Percentiles rank a stretch among this genome's conserved stretches.
Conservation (phyloP, 805 yeast genomes). For the Debaryomyces prosopidis region DNA sequence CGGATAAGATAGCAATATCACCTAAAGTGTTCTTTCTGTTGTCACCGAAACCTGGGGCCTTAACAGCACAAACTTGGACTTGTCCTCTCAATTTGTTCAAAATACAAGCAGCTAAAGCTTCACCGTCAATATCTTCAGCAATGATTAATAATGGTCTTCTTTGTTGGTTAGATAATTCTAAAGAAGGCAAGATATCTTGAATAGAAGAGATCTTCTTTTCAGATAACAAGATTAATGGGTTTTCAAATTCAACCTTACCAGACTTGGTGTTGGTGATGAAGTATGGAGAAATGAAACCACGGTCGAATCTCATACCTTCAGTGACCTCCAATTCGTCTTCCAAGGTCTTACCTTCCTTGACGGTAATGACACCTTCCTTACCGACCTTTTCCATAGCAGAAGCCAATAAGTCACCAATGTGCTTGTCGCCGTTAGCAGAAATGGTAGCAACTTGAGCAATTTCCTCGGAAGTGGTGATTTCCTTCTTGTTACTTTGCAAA, state of each 20-base stretch:
- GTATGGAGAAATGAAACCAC: conserved; percentile 96
- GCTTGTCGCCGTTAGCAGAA: conserved; percentile 93
- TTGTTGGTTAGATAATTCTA: conserved; percentile 88
- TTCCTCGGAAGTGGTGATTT: conserved; percentile 90
- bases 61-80: conserved; percentile 95
- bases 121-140: conserved; percentile 97
- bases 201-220: conserved; percentile 92
- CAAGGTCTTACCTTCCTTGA: conserved; percentile 94
- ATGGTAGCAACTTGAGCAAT: conserved; percentile 98
- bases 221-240: conserved; percentile 79
- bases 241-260: conserved; percentile 94
- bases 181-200: conserved; percentile 88
- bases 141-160: conserved; percentile 91
- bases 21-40: conserved; percentile 95
- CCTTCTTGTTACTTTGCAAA: conserved; percentile 83
- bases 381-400: conserved; percentile 98
- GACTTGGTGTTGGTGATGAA: conserved; percentile 90
- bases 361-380: conserved; percentile 97
- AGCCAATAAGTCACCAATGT: conserved; percentile 88
- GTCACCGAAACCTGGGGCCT: conserved; percentile 99
- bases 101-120: conserved; percentile 97
- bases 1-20: conserved; percentile 91
- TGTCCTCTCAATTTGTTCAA: conserved; percentile 97
- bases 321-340: conserved; percentile 95
- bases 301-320: conserved; percentile 98